Evolutionary conservation across 345 rosid species (phyloP), one percentile per base, ranked within the genome.

Genomic region (Psidium friedrichsthalianum): DNA sequence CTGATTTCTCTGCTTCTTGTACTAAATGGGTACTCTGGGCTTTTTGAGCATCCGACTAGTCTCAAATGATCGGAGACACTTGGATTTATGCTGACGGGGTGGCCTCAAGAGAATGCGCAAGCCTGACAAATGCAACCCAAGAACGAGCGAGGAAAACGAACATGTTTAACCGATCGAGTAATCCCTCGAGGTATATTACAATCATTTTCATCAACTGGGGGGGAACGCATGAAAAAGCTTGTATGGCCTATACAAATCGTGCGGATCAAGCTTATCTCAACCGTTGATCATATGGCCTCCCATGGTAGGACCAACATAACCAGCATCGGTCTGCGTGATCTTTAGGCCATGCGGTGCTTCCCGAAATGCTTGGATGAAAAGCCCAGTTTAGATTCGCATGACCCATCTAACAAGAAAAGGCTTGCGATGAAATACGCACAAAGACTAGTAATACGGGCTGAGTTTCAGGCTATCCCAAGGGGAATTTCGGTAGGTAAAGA

Each of bases 221-320:
- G 51, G 51, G 10, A 9, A 49, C 11, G 12, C 10, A 49, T 2
- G 9, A 10, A 49, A 49, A 49, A 9, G 11, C 51, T 49, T 49
- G 51, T 8, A 16, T 18, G 47, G 1, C 32, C 47, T 69, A 32
- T 32, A 32, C 32, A 36, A 5, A 69, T 69, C 1, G 4, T 8
- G 12, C 5, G 2, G 21, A 16, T 64, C 0, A 4, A 32, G 36
- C 44, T 0, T 4, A 0, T 32, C 12, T 69, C 25, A 18, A 2
- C 2, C 3, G 0, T 69, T 69, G 78, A 69, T 69, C 12, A 36
- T 32, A 32, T 64, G 78, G 3, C 0, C n/a, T 3, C 0, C 47
- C 4, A 1, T 0, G 0, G 18, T 18, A 61, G 13, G 21, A 36
- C 1, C 0, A 3, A 20, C 11, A 8, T 18, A 18, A 32, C 32